Base-by-base conservation (phyloP, 306 rosid species). In the Prinsepia uniflora region DNA sequence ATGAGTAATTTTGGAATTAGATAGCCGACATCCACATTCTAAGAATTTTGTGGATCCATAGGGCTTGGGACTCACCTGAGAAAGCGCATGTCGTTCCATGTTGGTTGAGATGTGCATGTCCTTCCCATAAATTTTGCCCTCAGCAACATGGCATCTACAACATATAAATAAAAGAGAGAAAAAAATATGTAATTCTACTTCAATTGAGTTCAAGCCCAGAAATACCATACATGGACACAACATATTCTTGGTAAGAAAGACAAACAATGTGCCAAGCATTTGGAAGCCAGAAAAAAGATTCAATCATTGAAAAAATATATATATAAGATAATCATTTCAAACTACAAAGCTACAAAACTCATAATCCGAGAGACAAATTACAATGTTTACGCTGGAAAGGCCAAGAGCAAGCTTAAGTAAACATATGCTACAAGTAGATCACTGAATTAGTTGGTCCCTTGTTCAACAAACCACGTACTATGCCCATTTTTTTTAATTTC, bases 21-120 rank as follows among this genome's bases (percentile, higher is more conserved):
- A 30, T 30, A 30, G 36, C 36, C 36, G 36, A 30, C 36, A 30
- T 30, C 36, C 36, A 30, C 36, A 30, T 30, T 30, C 36, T 30
- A 30, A 30, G 36, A 30, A 30, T 30, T 22, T 36, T 39, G 12
- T 14, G 24, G 10, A 46, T 20, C 19, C 22, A 36, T 39, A 39
- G 43, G 65, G 24, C 75, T 69, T 43, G 78, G n/a, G 6, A 73
- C 56, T 75, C 66, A 85, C 86, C 78, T 82, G 76, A 63, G 52
- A 50, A 22, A 86, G 86, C 20, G 13, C 62, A 72, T 86, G 95
- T 45, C 49, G 75, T 68, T 80, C 82, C 14, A 83, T 82, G 56
- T 52, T 79, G 7, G 3, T 7, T 20, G 84, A 76, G 65, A 73
- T 78, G 80, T 88, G 91, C 10, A 68, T 67, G 60, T 75, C 79